A percentile compares a stretch with the other conserved stretches of the same genome.
phyloP scores from a whole-genome alignment of 2,329 filamentous ascomycete genomes.

The Mollisiaceae sp. region DNA sequence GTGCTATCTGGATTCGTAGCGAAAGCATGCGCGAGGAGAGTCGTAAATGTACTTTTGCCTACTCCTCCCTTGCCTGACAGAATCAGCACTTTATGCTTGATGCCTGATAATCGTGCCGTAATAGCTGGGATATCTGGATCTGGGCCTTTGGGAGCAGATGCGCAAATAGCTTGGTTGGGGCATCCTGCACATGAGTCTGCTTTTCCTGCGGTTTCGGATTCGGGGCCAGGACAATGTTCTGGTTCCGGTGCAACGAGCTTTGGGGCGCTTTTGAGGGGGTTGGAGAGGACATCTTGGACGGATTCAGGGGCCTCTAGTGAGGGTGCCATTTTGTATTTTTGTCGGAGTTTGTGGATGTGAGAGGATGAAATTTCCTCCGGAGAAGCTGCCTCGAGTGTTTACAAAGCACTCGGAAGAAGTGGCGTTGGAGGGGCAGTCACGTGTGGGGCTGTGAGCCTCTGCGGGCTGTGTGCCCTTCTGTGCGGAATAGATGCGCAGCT shows the following conservation, averaged over 20 bases:
- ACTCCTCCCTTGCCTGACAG: slow-evolving; percentile 96
- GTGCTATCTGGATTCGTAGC: slow-evolving; percentile 77
- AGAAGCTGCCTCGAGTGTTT: slow-evolving; percentile 3
- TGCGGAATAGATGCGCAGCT: too few relatives aligned
- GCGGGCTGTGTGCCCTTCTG: too few relatives aligned
- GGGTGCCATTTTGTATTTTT: slow-evolving; percentile 67
- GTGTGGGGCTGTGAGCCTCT: too few relatives aligned
- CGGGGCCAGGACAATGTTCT: slow-evolving; percentile 94
- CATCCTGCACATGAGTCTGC: slow-evolving; percentile 91
- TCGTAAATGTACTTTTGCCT: slow-evolving; percentile 93
- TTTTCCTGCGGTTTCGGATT: slow-evolving; percentile 71
- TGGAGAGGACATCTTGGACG: slow-evolving; percentile 72
- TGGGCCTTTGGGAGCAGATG: slow-evolving; percentile 90
- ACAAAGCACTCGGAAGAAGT: slow-evolving; percentile 2
- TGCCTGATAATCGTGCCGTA: slow-evolving; percentile 76
- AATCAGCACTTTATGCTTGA: slow-evolving; percentile 90
- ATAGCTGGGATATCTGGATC: slow-evolving; percentile 94
- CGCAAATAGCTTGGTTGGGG: slow-evolving; percentile 95
- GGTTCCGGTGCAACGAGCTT: slow-evolving; percentile 92
- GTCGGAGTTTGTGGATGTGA: background rate
- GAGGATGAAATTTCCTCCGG: background rate
- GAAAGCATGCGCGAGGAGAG: slow-evolving; percentile 86
- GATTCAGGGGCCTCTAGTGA: slow-evolving; percentile 75
- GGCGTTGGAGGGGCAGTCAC: slow-evolving; percentile 9
- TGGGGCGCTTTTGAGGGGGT: slow-evolving; percentile 78